Conservation (phyloP, 306 rosid genomes). For the Calophaca sinica region DNA sequence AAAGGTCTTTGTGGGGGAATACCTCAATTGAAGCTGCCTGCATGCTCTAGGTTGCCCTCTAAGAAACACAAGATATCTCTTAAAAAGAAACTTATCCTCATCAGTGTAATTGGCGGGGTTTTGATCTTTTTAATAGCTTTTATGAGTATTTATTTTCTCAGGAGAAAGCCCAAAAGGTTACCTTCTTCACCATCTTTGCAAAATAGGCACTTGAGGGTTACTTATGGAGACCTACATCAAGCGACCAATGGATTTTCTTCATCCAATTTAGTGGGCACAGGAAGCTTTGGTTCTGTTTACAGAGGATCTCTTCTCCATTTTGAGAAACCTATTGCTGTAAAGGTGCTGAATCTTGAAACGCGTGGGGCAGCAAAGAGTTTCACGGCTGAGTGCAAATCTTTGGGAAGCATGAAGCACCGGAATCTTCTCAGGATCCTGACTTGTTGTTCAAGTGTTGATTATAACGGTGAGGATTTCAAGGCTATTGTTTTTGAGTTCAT, state of each 20-base stretch:
- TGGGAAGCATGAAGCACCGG: constrained; percentile 39
- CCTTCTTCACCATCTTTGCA: neutral
- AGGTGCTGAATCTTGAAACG: constrained; percentile 50
- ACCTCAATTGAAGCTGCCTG: constrained; percentile 29
- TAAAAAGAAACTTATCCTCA: neutral
- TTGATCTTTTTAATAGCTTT: neutral
- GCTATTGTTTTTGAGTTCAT: constrained; percentile 54
- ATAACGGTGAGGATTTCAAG: constrained; percentile 45
- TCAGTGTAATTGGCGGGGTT: neutral
- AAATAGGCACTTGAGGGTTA: constrained; percentile 31
- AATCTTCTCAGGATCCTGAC: constrained; percentile 51
- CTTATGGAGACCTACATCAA: constrained; percentile 47
- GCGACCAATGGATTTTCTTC: constrained; percentile 55
- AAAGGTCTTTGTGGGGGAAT: constrained; percentile 53
- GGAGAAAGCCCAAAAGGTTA: constrained; percentile 9
- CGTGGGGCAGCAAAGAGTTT: constrained; percentile 53
- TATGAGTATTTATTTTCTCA: neutral
- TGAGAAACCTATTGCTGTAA: constrained; percentile 40
- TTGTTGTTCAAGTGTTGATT: constrained; percentile 49
- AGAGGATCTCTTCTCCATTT: constrained; percentile 46
- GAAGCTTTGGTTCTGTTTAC: constrained; percentile 51
- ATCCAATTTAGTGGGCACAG: constrained; percentile 41
- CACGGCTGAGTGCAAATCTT: constrained; percentile 44
- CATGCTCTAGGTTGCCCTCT: constrained; percentile 14
- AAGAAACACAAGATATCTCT: neutral